Evolutionary conservation across 345 rosid genomes (phyloP).

Genomic region (Eucalyptus marginata): DNA sequence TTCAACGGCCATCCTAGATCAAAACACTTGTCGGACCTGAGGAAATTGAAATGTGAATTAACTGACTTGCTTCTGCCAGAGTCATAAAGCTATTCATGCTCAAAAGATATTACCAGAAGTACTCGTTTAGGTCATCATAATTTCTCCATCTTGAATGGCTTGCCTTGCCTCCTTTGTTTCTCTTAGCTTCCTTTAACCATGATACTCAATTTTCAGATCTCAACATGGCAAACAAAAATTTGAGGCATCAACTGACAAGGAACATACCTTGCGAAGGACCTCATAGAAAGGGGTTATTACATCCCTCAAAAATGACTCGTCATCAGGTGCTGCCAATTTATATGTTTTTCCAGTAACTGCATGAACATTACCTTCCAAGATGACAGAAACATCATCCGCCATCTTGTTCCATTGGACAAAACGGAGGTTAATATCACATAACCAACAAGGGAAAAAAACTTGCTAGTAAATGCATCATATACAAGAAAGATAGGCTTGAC

Average conservation of each 20-base stretch:
- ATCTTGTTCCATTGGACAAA: conserved; percentile 32
- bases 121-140: conserved; percentile 96
- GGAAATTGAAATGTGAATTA: neutral
- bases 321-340: conserved; percentile 40
- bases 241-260: neutral
- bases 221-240: neutral
- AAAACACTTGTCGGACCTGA: conserved; percentile 76
- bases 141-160: conserved; percentile 99
- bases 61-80: neutral
- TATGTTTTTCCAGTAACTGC: conserved; percentile 49
- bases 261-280: conserved; percentile 63
- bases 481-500: neutral
- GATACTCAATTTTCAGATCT: conserved; percentile 3
- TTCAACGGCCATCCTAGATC: conserved; percentile 70
- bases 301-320: conserved; percentile 65
- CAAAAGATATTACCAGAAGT: conserved; percentile 70
- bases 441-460: neutral
- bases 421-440: neutral
- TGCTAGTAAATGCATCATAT: neutral
- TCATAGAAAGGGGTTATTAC: conserved; percentile 77
- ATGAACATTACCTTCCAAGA: conserved; percentile 40
- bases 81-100: neutral
- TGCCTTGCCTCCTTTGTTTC: conserved; percentile 77
- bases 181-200: conserved; percentile 61
- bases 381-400: conserved; percentile 61